Percentiles rank a stretch among this genome's conserved stretches.
phyloP scores from a whole-genome alignment of 2,329 filamentous ascomycete genomes.

The Acrodontium crateriforme region DNA sequence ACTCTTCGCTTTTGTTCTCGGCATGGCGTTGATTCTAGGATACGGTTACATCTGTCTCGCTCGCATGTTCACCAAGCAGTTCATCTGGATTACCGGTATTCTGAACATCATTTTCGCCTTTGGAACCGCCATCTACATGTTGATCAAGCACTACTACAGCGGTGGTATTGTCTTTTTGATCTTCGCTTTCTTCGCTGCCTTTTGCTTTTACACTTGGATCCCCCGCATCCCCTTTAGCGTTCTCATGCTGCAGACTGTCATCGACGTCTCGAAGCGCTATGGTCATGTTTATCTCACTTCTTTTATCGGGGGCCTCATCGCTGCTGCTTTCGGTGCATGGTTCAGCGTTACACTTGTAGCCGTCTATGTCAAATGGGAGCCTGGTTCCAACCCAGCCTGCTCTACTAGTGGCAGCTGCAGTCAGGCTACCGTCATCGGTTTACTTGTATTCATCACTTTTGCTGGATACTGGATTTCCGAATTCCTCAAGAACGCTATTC shows the following conservation, averaged over 20 bases:
- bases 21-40: conserved; percentile 59
- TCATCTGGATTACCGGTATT: conserved; percentile 87
- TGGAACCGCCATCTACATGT: conserved; percentile 78
- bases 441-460: conserved; percentile 79
- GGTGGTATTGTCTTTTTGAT: conserved; percentile 79
- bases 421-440: conserved; percentile 62
- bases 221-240: conserved; percentile 81
- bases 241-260: conserved; percentile 73
- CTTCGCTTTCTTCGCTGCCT: conserved; percentile 64
- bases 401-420: conserved; percentile 45
- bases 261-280: conserved; percentile 70
- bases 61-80: conserved; percentile 52
- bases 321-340: conserved; percentile 67
- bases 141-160: conserved; percentile 61
- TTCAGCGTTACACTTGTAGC: conserved; percentile 75
- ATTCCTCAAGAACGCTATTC: conserved; percentile 85
- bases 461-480: conserved; percentile 90
- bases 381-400: conserved; percentile 46
- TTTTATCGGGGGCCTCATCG: conserved; percentile 64
- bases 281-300: conserved; percentile 82
- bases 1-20: conserved; percentile 67
- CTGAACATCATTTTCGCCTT: conserved; percentile 73
- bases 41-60: conserved; percentile 55
- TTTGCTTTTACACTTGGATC: conserved; percentile 84
- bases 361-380: conserved; percentile 73